Evolutionary conservation across 1,284 basidiomycete genomes (phyloP), one percentile per base, ranked within the genome.

Genomic region (Trichosporon coremiiforme): DNA sequence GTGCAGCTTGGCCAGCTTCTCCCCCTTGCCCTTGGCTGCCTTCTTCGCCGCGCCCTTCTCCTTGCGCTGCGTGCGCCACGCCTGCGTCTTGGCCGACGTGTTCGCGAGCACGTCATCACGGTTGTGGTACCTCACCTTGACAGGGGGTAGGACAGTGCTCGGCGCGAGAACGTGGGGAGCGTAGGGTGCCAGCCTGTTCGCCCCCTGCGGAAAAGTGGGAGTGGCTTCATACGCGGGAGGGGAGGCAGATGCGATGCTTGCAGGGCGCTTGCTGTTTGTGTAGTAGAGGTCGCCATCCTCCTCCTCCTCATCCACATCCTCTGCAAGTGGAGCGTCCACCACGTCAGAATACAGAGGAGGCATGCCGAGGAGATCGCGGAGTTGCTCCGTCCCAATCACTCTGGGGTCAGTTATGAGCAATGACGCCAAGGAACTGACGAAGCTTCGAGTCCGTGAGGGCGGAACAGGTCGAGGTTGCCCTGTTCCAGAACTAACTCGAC

Each of bases 21-120:
- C 13, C 31, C 29, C 22, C 31, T 62, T 33, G 6, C 57, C 57
- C 31, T n/a, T 62, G 5, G 57, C 57, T 4, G 31, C 29, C 17
- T 33, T n/a, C 57, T 62, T 62, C 17, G 57, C 57, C 33, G 57
- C 57, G 4, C 29, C 20, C 17, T 35, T 35, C 29, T 62, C 57
- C 31, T 62, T 62, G 29, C 31, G 10, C 15, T 33, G 29, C 15
- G 29, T 35, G 15, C 17, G 15, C 29, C 31, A 33, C 57, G 22
- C 4, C 17, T 62, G 57, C 2, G 15, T n/a, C 12, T 20, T 62
- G 15, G 57, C 57, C 2, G 57, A 17, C 31, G 17, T 33, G 17
- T 12, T 62, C 13, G 57, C 57, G 31, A 62, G 31, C 17, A n/a
- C 8, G 31, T 62, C 57, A 25, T 33, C 8, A 2, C 57, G 29